These are phyloP conservation scores for Mycosarcoma mackinlayi DNA, from an alignment of 1,284 basidiomycete genomes.

Conservation along the genomic window DNA sequence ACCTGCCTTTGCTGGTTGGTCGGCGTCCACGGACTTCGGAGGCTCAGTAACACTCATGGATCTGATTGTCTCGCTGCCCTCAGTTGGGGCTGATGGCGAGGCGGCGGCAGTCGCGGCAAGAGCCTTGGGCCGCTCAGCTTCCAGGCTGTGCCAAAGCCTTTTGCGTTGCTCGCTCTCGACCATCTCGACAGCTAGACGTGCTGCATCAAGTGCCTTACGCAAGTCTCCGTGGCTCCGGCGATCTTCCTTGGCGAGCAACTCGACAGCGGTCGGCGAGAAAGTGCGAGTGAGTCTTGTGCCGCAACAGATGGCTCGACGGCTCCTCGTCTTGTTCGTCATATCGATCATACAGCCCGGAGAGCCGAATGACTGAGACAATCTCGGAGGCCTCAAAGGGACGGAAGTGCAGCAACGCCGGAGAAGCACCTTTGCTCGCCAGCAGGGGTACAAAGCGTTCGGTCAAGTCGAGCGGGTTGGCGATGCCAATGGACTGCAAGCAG, in stretches of 20 bases:
- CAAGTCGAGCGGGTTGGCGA: constrained; percentile 66
- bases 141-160: constrained; percentile 33
- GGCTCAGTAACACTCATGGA: too few species aligned
- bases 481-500: constrained; percentile 45
- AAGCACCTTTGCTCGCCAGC: constrained; percentile 56
- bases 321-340: constrained; percentile 30
- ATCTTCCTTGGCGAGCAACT: constrained; percentile 69
- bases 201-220: constrained; percentile 68
- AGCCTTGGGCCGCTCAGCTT: constrained; percentile 20
- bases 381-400: constrained; percentile 68
- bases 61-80: too few species aligned
- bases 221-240: constrained; percentile 69
- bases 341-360: constrained; percentile 57
- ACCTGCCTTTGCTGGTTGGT: constrained; percentile 3
- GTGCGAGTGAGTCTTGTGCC: constrained; percentile 39
- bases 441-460: constrained; percentile 65
- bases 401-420: constrained; percentile 69
- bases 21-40: constrained; percentile 8
- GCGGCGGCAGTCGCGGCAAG: neutral
- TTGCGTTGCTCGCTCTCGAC: constrained; percentile 63
- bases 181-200: constrained; percentile 67
- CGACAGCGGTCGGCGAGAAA: constrained; percentile 68
- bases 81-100: neutral
- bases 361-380: constrained; percentile 67
- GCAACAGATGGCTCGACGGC: neutral